Evolutionary conservation across 2,329 filamentous ascomycete genomes (phyloP), one percentile per base, ranked within the genome.

Genomic region (Epichloe uncinata): DNA sequence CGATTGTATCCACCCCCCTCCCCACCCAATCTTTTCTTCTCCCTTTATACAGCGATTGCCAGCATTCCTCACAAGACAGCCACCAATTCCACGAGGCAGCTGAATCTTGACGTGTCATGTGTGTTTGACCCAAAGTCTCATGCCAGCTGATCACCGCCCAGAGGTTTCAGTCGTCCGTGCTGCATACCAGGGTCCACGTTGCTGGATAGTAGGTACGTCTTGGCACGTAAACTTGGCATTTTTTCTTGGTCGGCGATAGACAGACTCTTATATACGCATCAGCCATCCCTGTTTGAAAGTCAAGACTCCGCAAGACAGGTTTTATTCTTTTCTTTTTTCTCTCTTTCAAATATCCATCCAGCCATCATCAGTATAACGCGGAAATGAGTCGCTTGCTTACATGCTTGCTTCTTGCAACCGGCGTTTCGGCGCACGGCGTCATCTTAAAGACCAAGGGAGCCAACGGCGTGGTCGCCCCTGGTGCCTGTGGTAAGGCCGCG

Each of bases 401-500:
- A 45, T 45, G 15, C 42, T 45, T 35, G 42, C n/a, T 38, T 16
- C 33, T 49, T 8, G 48, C 33, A 15, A 26, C 37, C 43, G 11
- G 48, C 37, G 43, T 38, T 12, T 22, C 45, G 22, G 48, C 48
- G 20, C 48, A 50, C 15, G 48, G 48, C 13, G 34, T 50, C 16
- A 40, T 50, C 11, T 20, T 50, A 20, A 46, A 22, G 42, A 42
- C 22, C 8, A 47, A 20, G 20, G 48, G 48, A 22, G 43, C 42
- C 16, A 50, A 50, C 30, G 48, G 43, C 26, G 43, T 50, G 13
- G 46, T n/a, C n/a, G 42, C 48, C 22, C 48, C 48, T n/a, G 43
- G 48, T 13, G 36, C 48, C n/a, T 50, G 48, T 20, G 48, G 42
- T 50, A 42, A 42, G 43, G 16, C 16, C 22, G 22, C 7, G 7